Conservation (phyloP, 768 basidiomycete species). For the Trametes elegans region DNA sequence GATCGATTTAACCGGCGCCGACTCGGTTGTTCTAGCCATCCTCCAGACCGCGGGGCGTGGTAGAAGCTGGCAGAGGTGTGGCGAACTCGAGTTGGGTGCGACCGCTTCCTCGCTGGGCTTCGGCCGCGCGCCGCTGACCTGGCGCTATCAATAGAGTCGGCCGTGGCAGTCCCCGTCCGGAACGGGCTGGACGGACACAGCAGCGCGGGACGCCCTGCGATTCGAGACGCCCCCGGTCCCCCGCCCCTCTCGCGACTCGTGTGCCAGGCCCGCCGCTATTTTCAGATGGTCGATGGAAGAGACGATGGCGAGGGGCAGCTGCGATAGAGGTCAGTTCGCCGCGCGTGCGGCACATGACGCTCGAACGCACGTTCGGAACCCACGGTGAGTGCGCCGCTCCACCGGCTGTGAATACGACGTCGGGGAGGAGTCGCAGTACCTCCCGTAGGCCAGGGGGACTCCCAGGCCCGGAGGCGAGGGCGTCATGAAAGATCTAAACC, state of each 20-base stretch:
- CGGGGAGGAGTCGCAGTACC: too few species aligned
- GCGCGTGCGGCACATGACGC: too few species aligned
- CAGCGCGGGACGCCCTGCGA: neutral
- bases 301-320: too few species aligned
- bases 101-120: neutral
- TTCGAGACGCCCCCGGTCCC: neutral
- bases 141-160: neutral
- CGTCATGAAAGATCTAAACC: too few species aligned
- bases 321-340: too few species aligned
- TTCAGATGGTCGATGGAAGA: neutral
- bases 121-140: slow-evolving; percentile 8
- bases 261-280: neutral
- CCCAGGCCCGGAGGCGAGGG: too few species aligned
- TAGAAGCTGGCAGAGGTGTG: neutral
- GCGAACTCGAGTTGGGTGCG: neutral
- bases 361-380: too few species aligned
- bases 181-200: neutral
- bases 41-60: neutral
- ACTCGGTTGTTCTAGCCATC: too few species aligned
- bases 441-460: too few species aligned
- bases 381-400: too few species aligned
- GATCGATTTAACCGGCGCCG: neutral
- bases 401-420: too few species aligned
- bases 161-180: neutral
- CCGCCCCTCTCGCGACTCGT: neutral